Base-by-base conservation (phyloP, 768 basidiomycete genomes). In the Leccinum rimulosum region DNA sequence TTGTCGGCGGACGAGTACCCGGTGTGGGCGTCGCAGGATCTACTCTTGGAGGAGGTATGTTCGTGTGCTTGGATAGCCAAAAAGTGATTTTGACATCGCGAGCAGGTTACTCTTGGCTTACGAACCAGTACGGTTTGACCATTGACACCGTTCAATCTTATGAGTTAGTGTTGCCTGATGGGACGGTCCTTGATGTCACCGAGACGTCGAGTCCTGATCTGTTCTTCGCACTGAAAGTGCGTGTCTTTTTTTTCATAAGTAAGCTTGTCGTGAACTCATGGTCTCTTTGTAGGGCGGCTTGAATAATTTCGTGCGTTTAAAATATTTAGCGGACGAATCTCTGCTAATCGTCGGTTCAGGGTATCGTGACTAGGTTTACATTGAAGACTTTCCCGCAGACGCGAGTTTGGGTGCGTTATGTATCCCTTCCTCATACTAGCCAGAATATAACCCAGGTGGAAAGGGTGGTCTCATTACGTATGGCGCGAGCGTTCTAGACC, bases 1-100 rank as follows among this genome's bases (percentile, higher is more conserved):
- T 86, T 11, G 77, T 86, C 1, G 86, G 86, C 1, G 84, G 14
- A 73, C 66, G 84, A 2, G 80, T 84, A 0, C 66, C 77, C 2
- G 85, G 84, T 11, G 80, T 84, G 8, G 85, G 86, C 22, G 81
- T 85, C 2, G 85, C 78, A 5, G 84, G 85, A 1, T 79, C 84
- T 54, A 77, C 74, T 5, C 76, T 86, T 0, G 85, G 85, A 1
- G 85, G 85, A 78, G 84, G 79, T 78, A 47, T 5, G 59, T 53
- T 30, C 3, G 12, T 55, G 3, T 1, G 11, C 2, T 14, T 31
- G 22, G 22, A 52, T 1, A 30, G 27, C 15, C 7, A 15, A 33
- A 33, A 35, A 2, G 15, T 9, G 8, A 14, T 28, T 33, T 27
- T 3, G 22, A 52, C n/a, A 6, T 6, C n/a, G 6, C 50, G 12